phyloP scores from a whole-genome alignment of 2,329 filamentous ascomycete genomes.

The Tolypocladium cylindrosporum region DNA sequence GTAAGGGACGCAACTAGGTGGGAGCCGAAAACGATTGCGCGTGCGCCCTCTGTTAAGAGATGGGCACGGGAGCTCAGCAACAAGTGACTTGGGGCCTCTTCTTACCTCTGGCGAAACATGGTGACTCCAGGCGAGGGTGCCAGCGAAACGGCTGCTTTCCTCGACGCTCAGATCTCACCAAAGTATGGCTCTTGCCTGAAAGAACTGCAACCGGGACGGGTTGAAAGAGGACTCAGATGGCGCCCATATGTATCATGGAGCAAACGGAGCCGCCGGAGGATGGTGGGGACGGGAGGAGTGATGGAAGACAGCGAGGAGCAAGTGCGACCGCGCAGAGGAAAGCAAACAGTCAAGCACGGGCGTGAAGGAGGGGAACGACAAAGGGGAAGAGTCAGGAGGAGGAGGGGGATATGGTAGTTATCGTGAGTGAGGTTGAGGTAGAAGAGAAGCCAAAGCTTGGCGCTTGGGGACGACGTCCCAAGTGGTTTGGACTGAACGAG shows the following conservation, averaged over 20 bases:
- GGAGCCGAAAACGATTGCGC: not conserved
- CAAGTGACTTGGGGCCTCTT: not conserved
- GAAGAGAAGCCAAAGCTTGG: not conserved
- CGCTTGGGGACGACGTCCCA: not conserved
- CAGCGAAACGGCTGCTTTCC: not conserved
- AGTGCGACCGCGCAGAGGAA: not conserved
- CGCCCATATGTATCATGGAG: not conserved
- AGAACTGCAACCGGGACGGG: not conserved
- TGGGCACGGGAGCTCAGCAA: not conserved
- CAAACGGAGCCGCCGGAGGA: not conserved
- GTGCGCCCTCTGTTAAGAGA: not conserved
- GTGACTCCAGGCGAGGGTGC: not conserved
- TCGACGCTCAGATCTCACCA: not conserved
- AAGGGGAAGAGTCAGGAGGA: not conserved
- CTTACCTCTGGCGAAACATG: conserved; percentile 11
- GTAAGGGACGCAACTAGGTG: not conserved
- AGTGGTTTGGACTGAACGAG: not conserved
- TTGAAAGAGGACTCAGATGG: not conserved
- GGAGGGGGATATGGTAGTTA: not conserved
- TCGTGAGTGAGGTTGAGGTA: not conserved
- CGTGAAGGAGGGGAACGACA: not conserved
- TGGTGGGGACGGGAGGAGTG: not conserved
- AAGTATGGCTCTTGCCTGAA: not conserved
- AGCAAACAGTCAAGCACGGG: not conserved
- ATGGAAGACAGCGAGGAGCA: not conserved